Evolutionary conservation across 75 land plant species (phyloP).

Genomic region (Gnetum montanum): DNA sequence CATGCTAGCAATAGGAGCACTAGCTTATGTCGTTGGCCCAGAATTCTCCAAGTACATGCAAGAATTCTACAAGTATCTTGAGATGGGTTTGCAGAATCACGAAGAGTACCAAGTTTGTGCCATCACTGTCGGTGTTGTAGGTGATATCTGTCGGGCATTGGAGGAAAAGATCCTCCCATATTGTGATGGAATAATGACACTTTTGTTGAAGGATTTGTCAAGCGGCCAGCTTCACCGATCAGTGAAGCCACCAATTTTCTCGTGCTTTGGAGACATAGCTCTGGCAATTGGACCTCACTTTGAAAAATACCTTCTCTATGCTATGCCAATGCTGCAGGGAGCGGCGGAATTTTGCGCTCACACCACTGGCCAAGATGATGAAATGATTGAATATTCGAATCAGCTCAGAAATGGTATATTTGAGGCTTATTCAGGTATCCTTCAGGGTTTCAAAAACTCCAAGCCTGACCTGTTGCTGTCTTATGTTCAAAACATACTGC

Average conservation of each 20-base stretch:
- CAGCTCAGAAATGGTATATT: constrained; percentile 82
- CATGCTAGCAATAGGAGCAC: constrained; percentile 74
- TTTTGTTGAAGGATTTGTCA: constrained; percentile 49
- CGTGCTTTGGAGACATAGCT: constrained; percentile 82
- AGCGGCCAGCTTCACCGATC: constrained; percentile 52
- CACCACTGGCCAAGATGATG: constrained; percentile 51
- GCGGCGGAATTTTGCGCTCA: constrained; percentile 64
- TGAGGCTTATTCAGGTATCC: constrained; percentile 84
- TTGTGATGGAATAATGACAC: constrained; percentile 76
- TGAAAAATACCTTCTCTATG: constrained; percentile 56
- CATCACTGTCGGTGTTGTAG: constrained; percentile 70
- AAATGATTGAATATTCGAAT: constrained; percentile 76
- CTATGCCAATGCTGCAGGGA: constrained; percentile 75
- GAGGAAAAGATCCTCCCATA: constrained; percentile 33
- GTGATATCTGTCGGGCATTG: constrained; percentile 67
- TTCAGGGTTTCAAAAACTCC: constrained; percentile 72
- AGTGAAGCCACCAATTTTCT: constrained; percentile 69
- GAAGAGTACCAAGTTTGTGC: constrained; percentile 77
- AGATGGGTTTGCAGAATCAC: constrained; percentile 69
- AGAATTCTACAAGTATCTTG: constrained; percentile 61
- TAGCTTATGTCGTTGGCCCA: constrained; percentile 55
- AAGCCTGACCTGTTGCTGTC: constrained; percentile 75
- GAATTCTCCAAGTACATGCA: constrained; percentile 64
- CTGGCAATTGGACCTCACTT: constrained; percentile 61
- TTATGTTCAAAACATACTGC: constrained; percentile 54